Conservation (phyloP, 129 eudicot species). For the carrot (Daucus carota) region DH1_v3.0 NC_030389.2:27818001-27818500, state of each 20-base stretch:
- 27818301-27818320: not conserved
- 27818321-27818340: not conserved
- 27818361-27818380: not conserved
- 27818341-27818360: not conserved
- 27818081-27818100: not conserved
- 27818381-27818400: not conserved
- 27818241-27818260: constrained; percentile 61
- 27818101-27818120: not conserved
- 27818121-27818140: not conserved
- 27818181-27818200: constrained; percentile 93
- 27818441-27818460: not conserved
- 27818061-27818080: not conserved
- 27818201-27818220: constrained; percentile 98
- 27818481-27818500: no score
- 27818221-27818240: constrained; percentile 92
- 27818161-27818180: constrained; percentile 61
- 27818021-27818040: not conserved
- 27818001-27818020: not conserved
- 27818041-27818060: not conserved
- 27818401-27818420: not conserved
- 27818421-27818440: not conserved
- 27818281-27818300: not conserved
- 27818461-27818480: not conserved
- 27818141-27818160: not conserved
- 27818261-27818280: not conserved